Evolutionary conservation across 176 grass and related monocot species (phyloP).

Genomic region (Avena insularis): DNA sequence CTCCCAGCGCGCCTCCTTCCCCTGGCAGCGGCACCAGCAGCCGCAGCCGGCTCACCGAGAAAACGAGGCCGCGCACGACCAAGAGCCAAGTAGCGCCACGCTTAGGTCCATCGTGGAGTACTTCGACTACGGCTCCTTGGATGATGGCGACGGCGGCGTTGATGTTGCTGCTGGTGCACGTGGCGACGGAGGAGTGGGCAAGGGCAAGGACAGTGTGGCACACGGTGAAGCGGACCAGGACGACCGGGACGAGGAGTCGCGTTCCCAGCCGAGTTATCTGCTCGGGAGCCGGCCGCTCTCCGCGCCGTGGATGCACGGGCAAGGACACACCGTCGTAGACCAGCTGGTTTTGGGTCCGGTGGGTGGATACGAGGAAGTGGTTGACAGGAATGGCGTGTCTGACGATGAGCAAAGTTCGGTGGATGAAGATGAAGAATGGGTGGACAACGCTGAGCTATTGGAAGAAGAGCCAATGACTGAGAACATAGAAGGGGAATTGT

Average conservation of each 20-base stretch:
- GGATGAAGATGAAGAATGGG: background rate
- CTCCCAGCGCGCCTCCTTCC: conserved; percentile 62
- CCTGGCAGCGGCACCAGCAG: conserved; percentile 66
- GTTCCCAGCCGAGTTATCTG: conserved; percentile 31
- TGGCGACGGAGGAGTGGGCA: background rate
- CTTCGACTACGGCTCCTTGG: conserved; percentile 21
- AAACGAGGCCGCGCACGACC: background rate
- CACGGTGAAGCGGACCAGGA: background rate
- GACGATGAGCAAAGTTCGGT: conserved; percentile 32
- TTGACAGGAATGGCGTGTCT: conserved; percentile 22
- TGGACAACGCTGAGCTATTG: background rate
- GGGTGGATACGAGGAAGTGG: conserved; percentile 18
- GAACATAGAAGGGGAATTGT: background rate
- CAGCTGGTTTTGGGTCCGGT: background rate
- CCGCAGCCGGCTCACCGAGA: conserved; percentile 17
- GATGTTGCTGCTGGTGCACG: background rate
- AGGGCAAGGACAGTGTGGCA: background rate
- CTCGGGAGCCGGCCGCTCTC: conserved; percentile 19
- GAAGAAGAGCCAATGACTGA: background rate
- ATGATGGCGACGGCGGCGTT: background rate
- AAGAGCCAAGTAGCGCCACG: conserved; percentile 8
- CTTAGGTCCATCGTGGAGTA: conserved; percentile 47
- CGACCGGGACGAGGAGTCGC: background rate
- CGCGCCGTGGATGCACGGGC: conserved; percentile 64
- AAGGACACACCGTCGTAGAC: background rate